Conservation (phyloP, 2,329 filamentous ascomycete genomes). For the Fulvia fulva region DNA sequence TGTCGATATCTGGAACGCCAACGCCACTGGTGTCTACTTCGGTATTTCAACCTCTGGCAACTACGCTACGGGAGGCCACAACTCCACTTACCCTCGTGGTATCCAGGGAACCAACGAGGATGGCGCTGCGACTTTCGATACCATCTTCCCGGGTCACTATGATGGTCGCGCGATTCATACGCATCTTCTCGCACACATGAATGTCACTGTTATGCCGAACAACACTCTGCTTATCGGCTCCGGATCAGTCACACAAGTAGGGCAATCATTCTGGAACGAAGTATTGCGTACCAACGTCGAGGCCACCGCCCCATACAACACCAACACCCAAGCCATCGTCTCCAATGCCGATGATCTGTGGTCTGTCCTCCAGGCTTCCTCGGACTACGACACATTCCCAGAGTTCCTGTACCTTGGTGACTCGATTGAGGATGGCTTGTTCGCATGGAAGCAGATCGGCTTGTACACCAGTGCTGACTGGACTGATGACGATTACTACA, state of each 20-base stretch:
- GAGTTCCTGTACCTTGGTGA: conserved; percentile 58
- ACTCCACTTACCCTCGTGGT: conserved; percentile 40
- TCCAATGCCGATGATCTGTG: conserved; percentile 49
- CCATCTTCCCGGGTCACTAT: conserved; percentile 47
- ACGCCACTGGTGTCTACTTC: conserved; percentile 44
- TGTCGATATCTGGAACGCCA: conserved; percentile 47
- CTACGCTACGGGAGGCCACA: conserved; percentile 29
- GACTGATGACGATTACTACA: conserved; percentile 18
- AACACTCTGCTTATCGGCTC: conserved; percentile 47
- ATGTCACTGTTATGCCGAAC: conserved; percentile 40
- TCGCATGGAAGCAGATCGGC: conserved; percentile 53
- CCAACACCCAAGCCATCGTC: conserved; percentile 42
- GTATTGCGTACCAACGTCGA: conserved; percentile 53
- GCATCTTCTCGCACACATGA: conserved; percentile 38
- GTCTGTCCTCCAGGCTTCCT: conserved; percentile 45
- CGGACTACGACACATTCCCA: conserved; percentile 53
- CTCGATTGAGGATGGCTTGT: conserved; percentile 47
- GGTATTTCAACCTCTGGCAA: conserved; percentile 32
- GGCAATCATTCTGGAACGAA: conserved; percentile 63
- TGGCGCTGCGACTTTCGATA: conserved; percentile 42
- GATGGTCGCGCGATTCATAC: conserved; percentile 41
- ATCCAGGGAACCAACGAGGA: conserved; percentile 39
- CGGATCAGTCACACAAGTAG: conserved; percentile 54
- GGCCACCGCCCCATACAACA: conserved; percentile 42
- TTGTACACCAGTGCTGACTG: conserved; percentile 38